Evolutionary conservation across 2,329 filamentous ascomycete genomes (phyloP), one percentile per base, ranked within the genome.

Genomic region (Diaporthe ampelina): DNA sequence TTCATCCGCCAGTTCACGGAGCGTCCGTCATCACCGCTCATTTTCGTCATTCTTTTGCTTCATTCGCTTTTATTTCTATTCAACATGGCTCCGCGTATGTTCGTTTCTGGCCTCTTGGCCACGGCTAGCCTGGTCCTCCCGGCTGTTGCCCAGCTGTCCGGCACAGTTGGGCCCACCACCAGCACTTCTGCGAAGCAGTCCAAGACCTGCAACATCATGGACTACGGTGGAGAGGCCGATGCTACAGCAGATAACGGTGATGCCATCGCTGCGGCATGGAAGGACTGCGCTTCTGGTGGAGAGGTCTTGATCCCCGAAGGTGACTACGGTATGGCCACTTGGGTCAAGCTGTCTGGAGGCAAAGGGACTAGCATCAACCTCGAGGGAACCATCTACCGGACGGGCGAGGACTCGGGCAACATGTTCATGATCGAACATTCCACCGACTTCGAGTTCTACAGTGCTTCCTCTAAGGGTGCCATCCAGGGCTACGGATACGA

Each of bases 401-500:
- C 77, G 50, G 78, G 78, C 45, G 76, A 76, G 32, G 78, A 72
- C 21, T 74, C 70, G 21, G 79, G 79, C 3, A 78, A 79, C 76
- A 79, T 80, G 78, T 76, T 80, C 54, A 77, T 72, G 35, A 79
- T 80, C n/a, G 71, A 76, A 24, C 61, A 78, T 58, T 69, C 72
- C 26, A 77, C 74, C 83, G 86, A 88, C 76, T 85, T 88, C 52
- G 87, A 89, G 77, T 77, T 89, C 67, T 88, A 84, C 70, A 87
- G 83, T 72, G 76, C 75, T 37, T 78, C 75, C 4, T 85, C 85
- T 21, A 83, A 83, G 65, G 87, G 87, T 19, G 86, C 86, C 45
- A 81, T 88, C n/a, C 87, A 88, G 78, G 87, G 85, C 29, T 83
- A 85, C 74, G 87, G 87, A 17, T 88, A 86, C 75, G 79, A 85